phyloP scores from a whole-genome alignment of 306 rosid genomes.

The Citrullus mucosospermus region DNA sequence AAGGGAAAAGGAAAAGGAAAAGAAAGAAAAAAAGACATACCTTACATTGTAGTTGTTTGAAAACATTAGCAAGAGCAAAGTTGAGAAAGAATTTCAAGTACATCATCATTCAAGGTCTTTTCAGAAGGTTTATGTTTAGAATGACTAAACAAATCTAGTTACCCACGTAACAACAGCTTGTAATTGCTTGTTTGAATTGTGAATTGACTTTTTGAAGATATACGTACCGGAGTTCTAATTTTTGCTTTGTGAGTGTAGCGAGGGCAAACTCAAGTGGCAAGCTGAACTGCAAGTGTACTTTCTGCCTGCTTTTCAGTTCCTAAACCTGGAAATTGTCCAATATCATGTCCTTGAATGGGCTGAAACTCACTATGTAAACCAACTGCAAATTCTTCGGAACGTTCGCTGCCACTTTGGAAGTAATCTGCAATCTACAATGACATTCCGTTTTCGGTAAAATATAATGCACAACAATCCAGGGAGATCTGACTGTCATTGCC shows the following conservation, averaged over 20 bases:
- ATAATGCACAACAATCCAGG: neutral
- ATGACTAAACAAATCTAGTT: neutral
- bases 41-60: neutral
- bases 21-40: neutral
- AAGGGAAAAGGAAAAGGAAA: neutral
- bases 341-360: conserved; percentile 57
- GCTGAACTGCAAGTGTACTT: conserved; percentile 24
- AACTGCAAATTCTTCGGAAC: conserved; percentile 42
- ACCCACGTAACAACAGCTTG: neutral
- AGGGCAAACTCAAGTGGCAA: conserved; percentile 15
- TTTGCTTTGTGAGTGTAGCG: neutral
- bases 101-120: neutral
- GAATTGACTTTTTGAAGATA: neutral
- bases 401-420: conserved; percentile 29
- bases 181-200: neutral
- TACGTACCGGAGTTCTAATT: neutral
- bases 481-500: neutral
- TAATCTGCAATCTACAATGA: conserved; percentile 64
- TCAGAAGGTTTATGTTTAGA: neutral
- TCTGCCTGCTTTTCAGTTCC: conserved; percentile 20
- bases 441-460: conserved; percentile 3
- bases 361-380: conserved; percentile 58
- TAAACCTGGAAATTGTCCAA: conserved; percentile 69
- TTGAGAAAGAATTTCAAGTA: neutral
- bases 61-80: neutral